Evolutionary conservation across 1,139 yeast genomes (phyloP), one percentile per base, ranked within the genome.

Genomic region (Geotrichum fermentans): DNA sequence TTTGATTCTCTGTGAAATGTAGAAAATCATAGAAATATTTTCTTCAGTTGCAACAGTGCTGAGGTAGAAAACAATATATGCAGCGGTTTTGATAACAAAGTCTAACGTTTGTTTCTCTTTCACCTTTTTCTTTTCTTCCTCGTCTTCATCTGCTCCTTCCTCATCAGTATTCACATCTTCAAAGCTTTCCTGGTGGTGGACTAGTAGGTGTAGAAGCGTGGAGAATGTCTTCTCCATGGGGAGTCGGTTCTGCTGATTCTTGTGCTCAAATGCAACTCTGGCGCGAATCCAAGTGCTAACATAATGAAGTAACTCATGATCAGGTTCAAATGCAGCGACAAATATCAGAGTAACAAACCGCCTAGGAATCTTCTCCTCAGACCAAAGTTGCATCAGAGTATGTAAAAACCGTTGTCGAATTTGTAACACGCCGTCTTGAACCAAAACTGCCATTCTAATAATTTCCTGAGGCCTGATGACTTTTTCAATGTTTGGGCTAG

Each of bases 291-390:
- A 88, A n/a, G 82, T 82, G 22, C 73, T 71, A 0, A 79, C 75
- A 41, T 76, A 77, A 1, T 67, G 65, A 55, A 73, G 77, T 41
- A 86, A 61, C 1, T 68, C 68, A 2, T 58, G 58, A 36, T 77
- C 73, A 0, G 92, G 89, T 59, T 90, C 97, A 60, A 79, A 80
- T 0, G 94, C 95, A 58, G 78, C 73, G 62, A 86, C 83, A 61
- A 84, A 87, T 1, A 85, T 69, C 17, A 87, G 63, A 0, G 88
- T 79, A 39, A 85, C 62, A 59, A 81, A 88, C 53, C 80, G 74
- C 49, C 81, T 83, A 0, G 94, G 78, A 3, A 88, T 73, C 8
- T 64, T 56, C 49, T 75, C 80, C 35, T 69, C 64, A 16, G 82
- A 73, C 45, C 87, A 67, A 46, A 73, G 71, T 40, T 73, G 71